A percentile compares a stretch with the other conserved stretches of the same genome.
These are phyloP conservation scores for Goffeauzyma gilvescens DNA, from an alignment of 768 basidiomycete genomes.

Conservation along the genomic window DNA sequence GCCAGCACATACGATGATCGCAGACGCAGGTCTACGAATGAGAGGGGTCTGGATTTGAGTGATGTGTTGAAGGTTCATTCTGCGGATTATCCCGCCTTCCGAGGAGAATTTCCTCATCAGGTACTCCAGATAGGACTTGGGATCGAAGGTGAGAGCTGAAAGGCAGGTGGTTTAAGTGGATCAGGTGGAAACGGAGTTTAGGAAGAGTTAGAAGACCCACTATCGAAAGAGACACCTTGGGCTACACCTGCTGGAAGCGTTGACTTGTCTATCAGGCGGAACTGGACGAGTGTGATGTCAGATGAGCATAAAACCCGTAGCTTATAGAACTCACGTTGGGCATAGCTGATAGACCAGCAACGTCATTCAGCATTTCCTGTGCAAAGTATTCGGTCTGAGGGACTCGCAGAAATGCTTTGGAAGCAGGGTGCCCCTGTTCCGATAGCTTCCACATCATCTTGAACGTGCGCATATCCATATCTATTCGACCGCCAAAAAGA, in stretches of 20 bases:
- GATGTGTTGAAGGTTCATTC: constrained; percentile 17
- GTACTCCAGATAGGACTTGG: constrained; percentile 22
- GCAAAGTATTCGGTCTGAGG: constrained; percentile 31
- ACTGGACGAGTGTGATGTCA: background rate
- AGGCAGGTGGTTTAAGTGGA: constrained; percentile 15
- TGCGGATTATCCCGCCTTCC: constrained; percentile 17
- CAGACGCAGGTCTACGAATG: background rate
- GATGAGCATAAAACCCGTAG: background rate
- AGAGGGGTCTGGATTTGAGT: constrained; percentile 8
- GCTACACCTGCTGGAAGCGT: constrained; percentile 1
- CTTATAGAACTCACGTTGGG: constrained; percentile 23
- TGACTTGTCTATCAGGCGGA: background rate
- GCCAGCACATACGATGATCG: constrained; percentile 11
- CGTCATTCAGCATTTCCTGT: constrained; percentile 21
- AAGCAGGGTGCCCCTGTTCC: constrained; percentile 2
- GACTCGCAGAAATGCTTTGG: constrained; percentile 23
- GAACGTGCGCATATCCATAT: constrained; percentile 18
- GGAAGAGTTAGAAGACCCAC: background rate
- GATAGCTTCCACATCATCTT: constrained; percentile 24
- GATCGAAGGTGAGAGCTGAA: constrained; percentile 33
- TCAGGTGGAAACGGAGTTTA: background rate
- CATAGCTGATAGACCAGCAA: constrained; percentile 24
- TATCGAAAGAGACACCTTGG: constrained; percentile 5
- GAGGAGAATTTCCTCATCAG: constrained; percentile 15
- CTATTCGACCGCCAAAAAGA: background rate